Percentiles rank a stretch among this genome's conserved stretches.
These are phyloP conservation scores for Colletotrichum costaricense DNA, from an alignment of 2,329 filamentous ascomycete genomes.

Conservation along the genomic window DNA sequence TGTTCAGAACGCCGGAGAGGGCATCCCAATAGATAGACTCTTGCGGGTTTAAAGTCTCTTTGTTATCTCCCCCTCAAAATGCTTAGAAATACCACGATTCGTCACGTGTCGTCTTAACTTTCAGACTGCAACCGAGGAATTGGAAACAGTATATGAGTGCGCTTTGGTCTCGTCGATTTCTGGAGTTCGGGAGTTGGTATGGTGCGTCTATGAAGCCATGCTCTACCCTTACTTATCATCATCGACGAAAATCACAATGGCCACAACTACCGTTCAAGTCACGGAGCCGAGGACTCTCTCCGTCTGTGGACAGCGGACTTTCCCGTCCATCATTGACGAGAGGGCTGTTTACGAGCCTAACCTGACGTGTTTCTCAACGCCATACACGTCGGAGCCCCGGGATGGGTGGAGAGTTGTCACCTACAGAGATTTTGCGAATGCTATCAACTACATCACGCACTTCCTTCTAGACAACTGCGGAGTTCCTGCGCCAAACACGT, in stretches of 20 bases:
- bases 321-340: constrained; percentile 53
- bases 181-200: too few species aligned
- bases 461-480: constrained; percentile 45
- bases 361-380: constrained; percentile 47
- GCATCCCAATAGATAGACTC: not conserved
- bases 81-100: constrained; percentile 26
- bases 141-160: constrained; percentile 2
- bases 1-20: not conserved
- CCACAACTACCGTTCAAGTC: constrained; percentile 6
- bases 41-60: not conserved
- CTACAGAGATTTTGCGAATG: constrained; percentile 50
- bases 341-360: constrained; percentile 46
- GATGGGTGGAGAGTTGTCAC: constrained; percentile 54
- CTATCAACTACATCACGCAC: constrained; percentile 51
- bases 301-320: constrained; percentile 40
- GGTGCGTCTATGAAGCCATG: not conserved
- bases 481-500: constrained; percentile 39
- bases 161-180: not conserved
- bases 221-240: not conserved
- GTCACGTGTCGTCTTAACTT: constrained; percentile 26
- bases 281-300: not conserved
- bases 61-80: not conserved
- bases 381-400: constrained; percentile 46
- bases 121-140: not conserved
- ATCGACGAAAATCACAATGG: not conserved